A percentile compares a stretch with the other conserved stretches of the same genome.
Evolutionary conservation across 2,329 filamentous ascomycete species (phyloP).

Genomic region (Diaporthe citri): DNA sequence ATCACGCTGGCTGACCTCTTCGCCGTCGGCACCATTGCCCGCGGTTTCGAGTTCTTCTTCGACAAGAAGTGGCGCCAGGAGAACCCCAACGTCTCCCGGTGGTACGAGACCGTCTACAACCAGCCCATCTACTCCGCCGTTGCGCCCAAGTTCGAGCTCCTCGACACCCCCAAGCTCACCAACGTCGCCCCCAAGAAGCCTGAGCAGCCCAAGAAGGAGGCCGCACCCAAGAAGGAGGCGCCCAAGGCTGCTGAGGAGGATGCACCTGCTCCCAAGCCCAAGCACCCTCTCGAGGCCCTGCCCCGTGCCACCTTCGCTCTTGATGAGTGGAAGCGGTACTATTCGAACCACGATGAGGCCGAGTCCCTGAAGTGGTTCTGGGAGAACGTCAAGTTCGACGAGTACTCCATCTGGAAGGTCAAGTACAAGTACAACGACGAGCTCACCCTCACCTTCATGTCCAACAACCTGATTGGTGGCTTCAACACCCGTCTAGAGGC

Average conservation of each 20-base stretch:
- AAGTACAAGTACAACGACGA: conserved; percentile 99
- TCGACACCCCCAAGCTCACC: conserved; percentile 83
- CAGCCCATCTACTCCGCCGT: conserved; percentile 91
- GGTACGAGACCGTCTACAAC: conserved; percentile 95
- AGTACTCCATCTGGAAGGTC: conserved; percentile 95
- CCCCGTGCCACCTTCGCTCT: conserved; percentile 84
- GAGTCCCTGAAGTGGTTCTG: conserved; percentile 97
- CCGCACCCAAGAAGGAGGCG: conserved; percentile 58
- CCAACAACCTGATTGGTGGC: conserved; percentile 96
- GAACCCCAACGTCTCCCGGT: conserved; percentile 89
- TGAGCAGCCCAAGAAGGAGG: conserved; percentile 75
- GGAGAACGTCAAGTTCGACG: conserved; percentile 92
- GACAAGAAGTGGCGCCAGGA: conserved; percentile 88
- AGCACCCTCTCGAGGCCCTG: conserved; percentile 93
- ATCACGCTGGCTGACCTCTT: conserved; percentile 97
- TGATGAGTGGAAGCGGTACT: conserved; percentile 99
- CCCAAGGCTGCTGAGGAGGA: conserved; percentile 60
- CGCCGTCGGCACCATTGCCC: conserved; percentile 80
- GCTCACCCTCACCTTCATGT: conserved; percentile 98
- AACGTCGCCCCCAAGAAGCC: conserved; percentile 83
- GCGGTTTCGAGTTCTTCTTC: conserved; percentile 94
- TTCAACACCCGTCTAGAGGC: conserved; percentile 98
- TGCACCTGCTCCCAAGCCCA: conserved; percentile 83
- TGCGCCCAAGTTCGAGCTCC: conserved; percentile 79
- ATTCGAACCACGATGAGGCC: conserved; percentile 94